Evolutionary conservation across 2,329 filamentous ascomycete genomes (phyloP), one percentile per base, ranked within the genome.

Genomic region (Hypoxylon sp.): DNA sequence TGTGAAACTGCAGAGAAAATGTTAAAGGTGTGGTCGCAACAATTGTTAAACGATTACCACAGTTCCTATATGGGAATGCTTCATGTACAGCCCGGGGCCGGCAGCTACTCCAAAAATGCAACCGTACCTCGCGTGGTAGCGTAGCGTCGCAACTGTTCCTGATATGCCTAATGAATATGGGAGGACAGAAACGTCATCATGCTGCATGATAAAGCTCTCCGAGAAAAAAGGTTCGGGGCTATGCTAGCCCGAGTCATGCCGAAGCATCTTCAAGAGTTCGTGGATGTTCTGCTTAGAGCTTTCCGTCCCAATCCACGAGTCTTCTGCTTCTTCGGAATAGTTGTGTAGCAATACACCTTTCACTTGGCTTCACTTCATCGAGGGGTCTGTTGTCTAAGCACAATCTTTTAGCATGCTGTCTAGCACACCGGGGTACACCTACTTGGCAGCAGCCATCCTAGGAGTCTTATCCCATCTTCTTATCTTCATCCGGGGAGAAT

Each of bases 401-500:
- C 41, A 5, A 55, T 21, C 5, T 50, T 17, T 25, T 5, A 63
- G 11, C 19, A 63, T 63, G 52, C 6, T 36, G 11, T 51, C 21
- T 13, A 49, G n/a, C 25, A 17, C 34, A 6, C 25, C 52, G 7
- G 14, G 19, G 1, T 43, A 63, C 9, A 17, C 19, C 25, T 45
- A 23, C 23, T 34, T 65, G 10, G 32, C 36, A 25, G 32, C 45
- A 28, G 51, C 51, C 14, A 21, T 36, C 3, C 23, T 65, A 14
- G 65, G 65, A 13, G 34, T 65, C 17, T 14, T 57, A 23, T 71
- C 68, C 5, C 68, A 72, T 43, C 34, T 68, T 5, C n/a, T 30
- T 9, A 30, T 72, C 1, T 71, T 69, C 32, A 72, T 71, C 48
- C 55, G 66, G 9, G 65, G 65, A 14, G 68, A 71, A 56, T 72